These are phyloP conservation scores for Tetradesmus lagerheimii DNA, from an alignment of 139 green algal genomes.

Conservation along the genomic window DNA sequence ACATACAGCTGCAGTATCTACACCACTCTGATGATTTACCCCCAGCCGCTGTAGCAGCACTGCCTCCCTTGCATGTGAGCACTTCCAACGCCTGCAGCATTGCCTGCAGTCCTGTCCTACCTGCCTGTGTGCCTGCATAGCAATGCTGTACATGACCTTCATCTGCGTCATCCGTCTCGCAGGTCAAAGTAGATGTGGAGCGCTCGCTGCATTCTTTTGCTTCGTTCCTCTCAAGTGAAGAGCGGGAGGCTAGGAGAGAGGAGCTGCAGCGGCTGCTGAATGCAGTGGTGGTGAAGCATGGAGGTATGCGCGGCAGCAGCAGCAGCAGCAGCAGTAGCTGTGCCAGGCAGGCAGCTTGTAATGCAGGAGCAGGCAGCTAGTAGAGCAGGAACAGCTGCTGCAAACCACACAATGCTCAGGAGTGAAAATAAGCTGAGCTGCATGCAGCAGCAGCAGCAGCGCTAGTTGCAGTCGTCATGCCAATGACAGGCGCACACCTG, in stretches of 20 bases:
- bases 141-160: neutral
- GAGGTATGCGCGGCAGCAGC: neutral
- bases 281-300: slow-evolving; percentile 63
- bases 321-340: neutral
- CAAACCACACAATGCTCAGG: neutral
- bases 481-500: too few species aligned
- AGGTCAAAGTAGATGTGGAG: slow-evolving; percentile 70
- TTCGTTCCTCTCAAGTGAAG: slow-evolving; percentile 63
- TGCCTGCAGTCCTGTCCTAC: too few species aligned
- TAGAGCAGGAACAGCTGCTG: neutral
- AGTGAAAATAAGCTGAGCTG: too few species aligned
- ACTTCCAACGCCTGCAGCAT: too few species aligned
- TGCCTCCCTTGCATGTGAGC: too few species aligned
- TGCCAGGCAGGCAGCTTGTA: neutral
- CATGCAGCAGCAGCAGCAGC: neutral
- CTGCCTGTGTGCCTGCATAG: too few species aligned
- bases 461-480: too few species aligned
- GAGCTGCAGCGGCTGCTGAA: slow-evolving; percentile 78
- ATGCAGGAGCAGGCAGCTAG: neutral
- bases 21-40: too few species aligned
- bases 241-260: slow-evolving; percentile 56
- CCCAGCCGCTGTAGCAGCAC: too few species aligned
- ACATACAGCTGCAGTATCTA: too few species aligned
- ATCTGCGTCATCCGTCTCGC: neutral
- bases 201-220: slow-evolving; percentile 84